Evolutionary conservation across 805 yeast species (phyloP), one percentile per base, ranked within the genome.

Genomic region (Metschnikowia reukaufii): DNA sequence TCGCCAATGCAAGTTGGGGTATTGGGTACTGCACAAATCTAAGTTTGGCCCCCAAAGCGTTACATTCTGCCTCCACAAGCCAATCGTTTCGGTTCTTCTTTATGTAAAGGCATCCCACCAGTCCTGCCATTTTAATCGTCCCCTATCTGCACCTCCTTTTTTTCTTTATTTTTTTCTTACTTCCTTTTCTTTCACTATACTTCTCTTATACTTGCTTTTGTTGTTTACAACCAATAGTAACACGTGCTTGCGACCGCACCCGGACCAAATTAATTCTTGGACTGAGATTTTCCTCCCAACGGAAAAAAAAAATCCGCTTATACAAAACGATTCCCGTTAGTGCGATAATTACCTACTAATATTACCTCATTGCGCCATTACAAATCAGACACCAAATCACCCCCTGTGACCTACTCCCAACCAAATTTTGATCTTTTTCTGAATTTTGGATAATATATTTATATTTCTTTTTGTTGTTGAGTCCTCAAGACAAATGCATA

Each of bases 21-120:
- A 21, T 5, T 15, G 15, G 12, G 13, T 32, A 44, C 48, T 45
- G 48, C 37, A 40, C 15, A 27, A 42, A 45, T 45, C 45, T 45
- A 35, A 23, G n/a, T 16, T 32, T 34, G 43, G 40, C 40, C 32
- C 44, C n/a, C 31, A 16, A 23, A 25, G n/a, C n/a, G 17, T n/a
- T 29, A 39, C 36, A 17, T 17, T 17, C 15, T 25, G 6, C 25
- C 19, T 9, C 13, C n/a, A 30, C 15, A 29, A 29, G 35, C 35
- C 17, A 4, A 16, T 10, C 27, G 39, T 31, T 20, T 39, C 35
- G 9, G 18, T 5, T 8, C 9, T 17, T 29, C 8, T 18, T 30
- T 32, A 30, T 27, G 32, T 39, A 39, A 39, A 13, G 19, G 29
- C 16, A 13, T 8, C 9, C 16, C 13, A 25, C 12, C 20, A 27